These are phyloP conservation scores for Sporothrix euskadiensis DNA, from an alignment of 2,329 filamentous ascomycete species.

Conservation along the genomic window DNA sequence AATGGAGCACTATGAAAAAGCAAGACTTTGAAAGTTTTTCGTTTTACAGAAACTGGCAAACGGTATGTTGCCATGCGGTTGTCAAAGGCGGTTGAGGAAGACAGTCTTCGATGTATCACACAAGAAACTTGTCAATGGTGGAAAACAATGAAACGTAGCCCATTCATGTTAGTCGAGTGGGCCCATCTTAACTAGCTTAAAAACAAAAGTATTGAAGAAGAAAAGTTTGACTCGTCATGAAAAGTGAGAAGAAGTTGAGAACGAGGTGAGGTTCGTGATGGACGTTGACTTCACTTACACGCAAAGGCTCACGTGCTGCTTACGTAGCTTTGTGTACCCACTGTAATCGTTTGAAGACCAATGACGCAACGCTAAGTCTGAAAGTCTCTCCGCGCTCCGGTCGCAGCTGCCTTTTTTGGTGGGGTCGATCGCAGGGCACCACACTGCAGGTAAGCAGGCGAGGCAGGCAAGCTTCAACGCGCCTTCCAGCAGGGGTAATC, in stretches of 20 bases:
- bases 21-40: background rate
- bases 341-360: background rate
- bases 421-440: conserved; percentile 1
- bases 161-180: background rate
- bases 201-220: background rate
- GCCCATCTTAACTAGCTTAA: background rate
- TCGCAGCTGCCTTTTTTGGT: conserved; percentile 2
- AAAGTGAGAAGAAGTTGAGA: conserved; percentile 11
- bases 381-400: conserved; percentile 4
- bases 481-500: background rate
- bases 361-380: conserved; percentile 12
- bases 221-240: background rate
- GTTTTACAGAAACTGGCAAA: background rate
- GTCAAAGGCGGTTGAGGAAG: background rate
- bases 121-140: background rate
- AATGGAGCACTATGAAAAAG: background rate
- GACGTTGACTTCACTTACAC: conserved; percentile 16
- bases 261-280: background rate
- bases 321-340: background rate
- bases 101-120: background rate
- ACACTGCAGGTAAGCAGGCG: background rate
- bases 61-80: background rate
- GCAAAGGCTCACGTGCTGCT: conserved; percentile 1
- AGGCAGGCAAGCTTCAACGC: background rate
- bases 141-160: background rate